Evolutionary conservation across 2,329 filamentous ascomycete genomes (phyloP), one percentile per base, ranked within the genome.

Genomic region (Colletotrichum incanum): DNA sequence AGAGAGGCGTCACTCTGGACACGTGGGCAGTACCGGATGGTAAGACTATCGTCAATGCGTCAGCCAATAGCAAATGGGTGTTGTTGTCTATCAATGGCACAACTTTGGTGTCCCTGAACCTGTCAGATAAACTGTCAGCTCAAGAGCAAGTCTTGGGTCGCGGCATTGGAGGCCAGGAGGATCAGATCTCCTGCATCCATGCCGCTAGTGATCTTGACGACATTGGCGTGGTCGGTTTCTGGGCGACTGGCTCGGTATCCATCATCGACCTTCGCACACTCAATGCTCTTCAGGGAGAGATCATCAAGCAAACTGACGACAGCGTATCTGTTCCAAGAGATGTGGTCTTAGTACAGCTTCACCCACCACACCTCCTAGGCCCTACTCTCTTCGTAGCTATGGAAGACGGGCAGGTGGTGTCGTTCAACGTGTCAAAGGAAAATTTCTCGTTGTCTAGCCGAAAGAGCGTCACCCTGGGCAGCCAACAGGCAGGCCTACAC

Each of bases 381-480:
- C 93, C 94, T 0, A 98, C 93, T 0, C 86, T 99, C 0, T 93
- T 99, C 73, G 89, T 98, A 41, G 93, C 96, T 16, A 93, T 98
- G 89, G 94, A 97, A 59, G 96, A 98, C 81, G 96, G 96, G 5
- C 94, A 93, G 73, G 93, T 99, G 1, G 88, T 97, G 62, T 96
- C 93, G 0, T 98, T 95, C 79, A 89, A 91, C 41, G 88, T 98
- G 45, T 89, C 93, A 41, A 81, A 85, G 0, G 77, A 82, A 0
- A 88, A 89, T n/a, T 89, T 89, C 72, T 84, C 89, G 0, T 84
- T 98, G 3, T 92, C 91, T 0, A 88, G 90, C 1, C 91, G 92
- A 74, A 98, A 95, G 79, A 95, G 91, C 76, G 92, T 97, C 31
- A 91, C 96, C 1, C 86, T 99, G 16, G 96, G 96, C 31, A 96